These are phyloP conservation scores for Leishmania turanica DNA, from an alignment of 208 protist species.

Conservation along the genomic window DNA sequence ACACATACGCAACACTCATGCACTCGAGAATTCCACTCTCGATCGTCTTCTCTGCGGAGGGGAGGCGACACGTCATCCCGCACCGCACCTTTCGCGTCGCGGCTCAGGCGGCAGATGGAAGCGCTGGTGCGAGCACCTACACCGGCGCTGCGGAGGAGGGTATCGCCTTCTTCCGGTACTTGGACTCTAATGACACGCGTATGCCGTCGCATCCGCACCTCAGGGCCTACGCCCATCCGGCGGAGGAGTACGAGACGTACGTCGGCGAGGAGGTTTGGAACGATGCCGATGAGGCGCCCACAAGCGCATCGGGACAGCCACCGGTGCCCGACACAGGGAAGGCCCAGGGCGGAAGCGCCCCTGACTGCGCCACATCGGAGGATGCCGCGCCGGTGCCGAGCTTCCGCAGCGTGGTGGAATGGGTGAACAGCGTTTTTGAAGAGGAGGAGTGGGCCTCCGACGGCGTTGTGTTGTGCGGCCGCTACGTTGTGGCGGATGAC, in stretches of 20 bases:
- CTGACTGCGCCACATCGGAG: neutral
- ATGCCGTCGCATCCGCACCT: slow-evolving; percentile 59
- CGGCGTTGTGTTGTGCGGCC: slow-evolving; percentile 82
- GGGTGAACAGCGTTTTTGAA: slow-evolving; percentile 41
- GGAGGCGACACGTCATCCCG: slow-evolving; percentile 47
- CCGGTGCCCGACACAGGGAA: neutral
- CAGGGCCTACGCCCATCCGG: slow-evolving; percentile 27
- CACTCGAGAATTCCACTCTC: slow-evolving; percentile 65
- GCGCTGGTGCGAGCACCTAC: neutral
- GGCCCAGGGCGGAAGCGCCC: neutral
- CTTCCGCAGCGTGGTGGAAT: slow-evolving; percentile 66
- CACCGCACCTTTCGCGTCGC: slow-evolving; percentile 52
- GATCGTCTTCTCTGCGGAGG: slow-evolving; percentile 39
- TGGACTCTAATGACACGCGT: slow-evolving; percentile 80
- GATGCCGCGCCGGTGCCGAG: slow-evolving; percentile 6
- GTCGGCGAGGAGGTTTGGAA: slow-evolving; percentile 81
- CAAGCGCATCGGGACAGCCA: neutral
- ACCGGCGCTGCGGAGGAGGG: slow-evolving; percentile 9
- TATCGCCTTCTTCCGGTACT: slow-evolving; percentile 63
- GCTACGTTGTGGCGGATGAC: slow-evolving; percentile 80
- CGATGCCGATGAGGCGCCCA: neutral
- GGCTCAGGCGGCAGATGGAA: neutral
- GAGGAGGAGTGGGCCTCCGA: slow-evolving; percentile 33
- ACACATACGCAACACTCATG: slow-evolving; percentile 32
- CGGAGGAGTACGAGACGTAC: slow-evolving; percentile 82